phyloP scores from a whole-genome alignment of 2,329 filamentous ascomycete genomes.

The Aureobasidium sp. region DNA sequence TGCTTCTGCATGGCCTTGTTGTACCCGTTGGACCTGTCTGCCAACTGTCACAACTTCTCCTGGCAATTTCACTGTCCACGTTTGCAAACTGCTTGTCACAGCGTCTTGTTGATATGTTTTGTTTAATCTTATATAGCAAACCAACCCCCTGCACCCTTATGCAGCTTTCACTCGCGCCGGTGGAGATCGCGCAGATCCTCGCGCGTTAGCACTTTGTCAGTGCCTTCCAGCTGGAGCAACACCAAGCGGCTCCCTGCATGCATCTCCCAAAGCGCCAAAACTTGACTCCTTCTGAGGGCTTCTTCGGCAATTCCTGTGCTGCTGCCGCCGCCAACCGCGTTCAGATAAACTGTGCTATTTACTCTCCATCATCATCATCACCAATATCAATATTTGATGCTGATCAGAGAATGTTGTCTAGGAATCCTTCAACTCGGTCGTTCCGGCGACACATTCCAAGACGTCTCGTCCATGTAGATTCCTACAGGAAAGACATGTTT shows the following conservation, averaged over 20 bases:
- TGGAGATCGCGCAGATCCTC: constrained; percentile 8
- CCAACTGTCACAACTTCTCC: constrained; percentile 7
- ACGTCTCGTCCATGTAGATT: constrained; percentile 3
- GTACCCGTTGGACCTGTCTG: neutral
- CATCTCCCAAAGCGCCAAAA: neutral
- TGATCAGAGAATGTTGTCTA: neutral
- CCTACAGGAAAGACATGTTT: constrained; percentile 10
- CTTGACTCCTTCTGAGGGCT: constrained; percentile 2
- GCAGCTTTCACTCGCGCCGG: neutral
- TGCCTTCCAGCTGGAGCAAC: neutral
- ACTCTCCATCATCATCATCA: neutral
- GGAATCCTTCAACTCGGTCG: neutral
- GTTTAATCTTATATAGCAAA: constrained; percentile 10
- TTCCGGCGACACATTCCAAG: neutral
- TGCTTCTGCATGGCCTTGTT: neutral
- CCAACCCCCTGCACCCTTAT: constrained; percentile 4
- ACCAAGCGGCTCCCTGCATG: constrained; percentile 11
- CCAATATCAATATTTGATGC: neutral
- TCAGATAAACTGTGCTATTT: neutral
- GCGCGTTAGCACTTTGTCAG: constrained; percentile 2
- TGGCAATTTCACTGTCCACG: constrained; percentile 3
- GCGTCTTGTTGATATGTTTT: constrained; percentile 7
- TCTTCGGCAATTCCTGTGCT: neutral
- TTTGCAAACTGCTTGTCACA: neutral
- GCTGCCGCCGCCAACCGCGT: neutral